These are phyloP conservation scores for Fusarium sp. DNA, from an alignment of 2,329 filamentous ascomycete genomes.

Conservation along the genomic window DNA sequence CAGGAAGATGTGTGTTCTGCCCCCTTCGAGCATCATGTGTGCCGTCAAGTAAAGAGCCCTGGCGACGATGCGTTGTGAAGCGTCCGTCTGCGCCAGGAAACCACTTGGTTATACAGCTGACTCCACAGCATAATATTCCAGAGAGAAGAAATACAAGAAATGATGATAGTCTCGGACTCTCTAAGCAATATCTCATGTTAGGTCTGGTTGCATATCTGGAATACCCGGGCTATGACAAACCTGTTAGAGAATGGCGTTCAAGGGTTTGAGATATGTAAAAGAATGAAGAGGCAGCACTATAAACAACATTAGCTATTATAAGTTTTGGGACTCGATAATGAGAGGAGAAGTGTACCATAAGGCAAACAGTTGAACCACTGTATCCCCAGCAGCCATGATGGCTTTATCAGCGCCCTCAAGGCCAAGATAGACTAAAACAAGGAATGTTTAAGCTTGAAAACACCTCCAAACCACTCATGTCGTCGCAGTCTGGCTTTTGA, in stretches of 20 bases:
- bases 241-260: conserved; percentile 58
- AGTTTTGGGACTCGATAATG: neutral
- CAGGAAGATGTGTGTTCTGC: conserved; percentile 49
- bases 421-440: conserved; percentile 15
- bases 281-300: conserved; percentile 57
- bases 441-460: conserved; percentile 12
- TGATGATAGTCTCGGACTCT: conserved; percentile 58
- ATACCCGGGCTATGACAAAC: conserved; percentile 43
- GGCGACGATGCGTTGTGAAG: conserved; percentile 47
- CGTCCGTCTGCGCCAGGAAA: conserved; percentile 57
- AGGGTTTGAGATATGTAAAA: conserved; percentile 57
- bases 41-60: conserved; percentile 31
- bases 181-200: conserved; percentile 42
- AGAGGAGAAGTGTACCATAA: conserved; percentile 27
- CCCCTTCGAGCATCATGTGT: conserved; percentile 45
- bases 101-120: conserved; percentile 55
- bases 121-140: conserved; percentile 51
- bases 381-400: conserved; percentile 35
- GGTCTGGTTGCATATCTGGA: neutral
- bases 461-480: conserved; percentile 17
- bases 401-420: neutral
- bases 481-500: conserved; percentile 1
- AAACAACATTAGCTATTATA: neutral
- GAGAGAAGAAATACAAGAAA: conserved; percentile 57
- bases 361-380: conserved; percentile 36